Base-by-base conservation (phyloP, 495 filamentous ascomycete species). In the Parmelia sp. region DNA sequence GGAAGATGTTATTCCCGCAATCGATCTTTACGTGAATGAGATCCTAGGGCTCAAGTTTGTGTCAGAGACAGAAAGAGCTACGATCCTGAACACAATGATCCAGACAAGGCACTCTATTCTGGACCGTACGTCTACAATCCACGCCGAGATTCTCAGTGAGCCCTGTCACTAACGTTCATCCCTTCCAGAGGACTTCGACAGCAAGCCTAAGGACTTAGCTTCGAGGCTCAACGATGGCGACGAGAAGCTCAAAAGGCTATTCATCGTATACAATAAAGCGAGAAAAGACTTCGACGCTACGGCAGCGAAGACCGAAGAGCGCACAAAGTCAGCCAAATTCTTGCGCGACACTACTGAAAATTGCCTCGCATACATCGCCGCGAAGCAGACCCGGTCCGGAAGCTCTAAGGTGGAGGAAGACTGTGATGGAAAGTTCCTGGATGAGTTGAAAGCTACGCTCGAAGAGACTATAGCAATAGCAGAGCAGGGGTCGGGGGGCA, bases 271-370 rank as follows among this genome's bases (percentile, higher is more conserved):
- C 70, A 65, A 72, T 21, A 60, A 64, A 35, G 79, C 79, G 25
- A 77, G 74, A 39, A 66, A 72, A 5, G 74, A 80, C 5, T 79
- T 76, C 65, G 74, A 74, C 60, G 58, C 47, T 23, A 56, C 64
- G 35, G 59, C 58, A 9, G 15, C 21, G 21, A 68, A 73, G 19
- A 68, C 69, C n/a, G 21, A 68, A 1, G 65, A 69, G 4, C 60
- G 58, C 27, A 72, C 73, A 29, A 70, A 61, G 37, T 71, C 71
- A 14, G 75, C 77, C n/a, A 74, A 75, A 11, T 82, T 80, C 57
- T 74, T 82, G 25, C 78, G 79, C 4, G 80, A 82, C 65, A 80
- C 77, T 12, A 76, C 76, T 5, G 80, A 81, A 60, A 82, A 82
- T 63, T 68, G 74, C 0, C 64, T 79, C 15, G 69, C 61, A 4